These are phyloP conservation scores for Crataegus laevigata DNA, from an alignment of 306 rosid genomes.

Conservation along the genomic window DNA sequence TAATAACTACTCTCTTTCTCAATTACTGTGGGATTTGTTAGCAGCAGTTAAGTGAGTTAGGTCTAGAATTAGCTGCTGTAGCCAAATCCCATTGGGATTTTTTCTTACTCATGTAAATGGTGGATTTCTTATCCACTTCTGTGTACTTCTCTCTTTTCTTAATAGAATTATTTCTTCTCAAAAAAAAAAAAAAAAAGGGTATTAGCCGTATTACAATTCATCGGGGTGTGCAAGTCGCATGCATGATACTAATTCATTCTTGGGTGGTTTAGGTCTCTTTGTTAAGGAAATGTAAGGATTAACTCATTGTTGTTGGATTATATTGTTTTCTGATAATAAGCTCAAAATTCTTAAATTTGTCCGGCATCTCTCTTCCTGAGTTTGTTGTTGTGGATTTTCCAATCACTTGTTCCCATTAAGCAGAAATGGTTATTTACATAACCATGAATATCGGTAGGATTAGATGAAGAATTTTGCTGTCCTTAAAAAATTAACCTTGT, in stretches of 20 bases:
- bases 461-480: background rate
- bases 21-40: too few species aligned
- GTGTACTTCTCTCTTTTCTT: too few species aligned
- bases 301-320: background rate
- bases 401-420: background rate
- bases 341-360: background rate
- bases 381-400: background rate
- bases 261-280: background rate
- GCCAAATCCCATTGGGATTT: too few species aligned
- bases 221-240: background rate
- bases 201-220: background rate
- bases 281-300: background rate
- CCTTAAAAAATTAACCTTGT: too few species aligned
- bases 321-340: background rate
- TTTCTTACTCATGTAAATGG: too few species aligned
- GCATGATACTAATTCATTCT: background rate
- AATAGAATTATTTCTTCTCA: too few species aligned
- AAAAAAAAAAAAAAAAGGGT: too few species aligned
- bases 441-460: background rate
- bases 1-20: too few species aligned
- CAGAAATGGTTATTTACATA: background rate
- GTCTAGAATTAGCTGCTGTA: too few species aligned
- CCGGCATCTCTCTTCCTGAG: background rate
- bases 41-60: too few species aligned
- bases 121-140: too few species aligned